Evolutionary conservation across 768 basidiomycete species (phyloP).

Genomic region (Lactarius psammicola): DNA sequence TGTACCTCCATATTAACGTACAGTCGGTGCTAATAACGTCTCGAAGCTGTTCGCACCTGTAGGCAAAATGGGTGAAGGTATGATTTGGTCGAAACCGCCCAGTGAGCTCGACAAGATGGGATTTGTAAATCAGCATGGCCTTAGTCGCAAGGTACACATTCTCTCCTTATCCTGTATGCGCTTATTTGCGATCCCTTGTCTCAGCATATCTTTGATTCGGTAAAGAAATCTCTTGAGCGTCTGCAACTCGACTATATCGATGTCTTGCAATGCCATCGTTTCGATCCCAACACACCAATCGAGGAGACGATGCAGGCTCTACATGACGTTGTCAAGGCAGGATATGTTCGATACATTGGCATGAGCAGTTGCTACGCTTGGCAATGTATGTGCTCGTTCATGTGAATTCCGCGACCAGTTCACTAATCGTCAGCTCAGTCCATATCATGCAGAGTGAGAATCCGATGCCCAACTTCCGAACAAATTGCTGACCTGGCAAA

Average conservation of each 20-base stretch:
- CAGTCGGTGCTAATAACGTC: background rate
- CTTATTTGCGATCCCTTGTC: background rate
- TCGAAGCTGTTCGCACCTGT: conserved; percentile 13
- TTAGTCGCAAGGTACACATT: conserved; percentile 37
- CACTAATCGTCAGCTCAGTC: conserved; percentile 17
- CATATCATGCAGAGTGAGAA: conserved; percentile 26
- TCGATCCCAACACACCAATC: conserved; percentile 38
- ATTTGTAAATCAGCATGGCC: conserved; percentile 40
- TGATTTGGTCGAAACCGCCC: background rate
- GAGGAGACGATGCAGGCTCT: conserved; percentile 38
- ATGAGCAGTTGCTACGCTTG: conserved; percentile 35
- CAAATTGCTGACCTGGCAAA: conserved; percentile 21
- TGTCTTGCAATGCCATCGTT: conserved; percentile 55
- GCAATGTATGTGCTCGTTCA: conserved; percentile 30
- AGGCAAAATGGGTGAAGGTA: background rate
- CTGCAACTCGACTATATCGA: conserved; percentile 78
- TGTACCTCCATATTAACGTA: background rate
- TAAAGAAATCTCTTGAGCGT: conserved; percentile 61
- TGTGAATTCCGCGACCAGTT: conserved; percentile 5
- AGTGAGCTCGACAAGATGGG: conserved; percentile 32
- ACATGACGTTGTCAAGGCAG: conserved; percentile 42
- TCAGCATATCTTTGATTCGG: conserved; percentile 70
- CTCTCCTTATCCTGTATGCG: background rate
- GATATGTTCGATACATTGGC: conserved; percentile 40
- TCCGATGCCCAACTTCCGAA: conserved; percentile 7